These are phyloP conservation scores for Leccinum variicolor DNA, from an alignment of 768 basidiomycete genomes.

Conservation along the genomic window DNA sequence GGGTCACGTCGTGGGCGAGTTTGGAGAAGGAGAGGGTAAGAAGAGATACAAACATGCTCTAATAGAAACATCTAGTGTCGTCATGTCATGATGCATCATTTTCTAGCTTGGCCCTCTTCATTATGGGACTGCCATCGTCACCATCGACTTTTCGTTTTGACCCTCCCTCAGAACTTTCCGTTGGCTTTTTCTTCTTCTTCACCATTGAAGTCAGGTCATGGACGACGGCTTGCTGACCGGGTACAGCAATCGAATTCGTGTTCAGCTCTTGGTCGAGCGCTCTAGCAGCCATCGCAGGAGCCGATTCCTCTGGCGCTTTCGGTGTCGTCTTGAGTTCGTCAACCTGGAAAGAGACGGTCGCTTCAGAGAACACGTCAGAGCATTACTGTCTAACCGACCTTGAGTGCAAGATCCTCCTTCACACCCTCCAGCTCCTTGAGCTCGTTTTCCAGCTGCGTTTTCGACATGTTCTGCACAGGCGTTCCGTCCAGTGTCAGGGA, in stretches of 20 bases:
- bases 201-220: constrained; percentile 86
- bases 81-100: constrained; percentile 16
- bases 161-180: constrained; percentile 32
- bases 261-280: constrained; percentile 74
- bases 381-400: constrained; percentile 43
- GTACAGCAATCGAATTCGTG: constrained; percentile 32
- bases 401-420: constrained; percentile 78
- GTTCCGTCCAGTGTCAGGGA: constrained; percentile 41
- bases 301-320: constrained; percentile 53
- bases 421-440: constrained; percentile 75
- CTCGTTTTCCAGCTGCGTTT: constrained; percentile 71
- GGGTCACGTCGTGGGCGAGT: constrained; percentile 88
- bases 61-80: constrained; percentile 16
- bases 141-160: constrained; percentile 73
- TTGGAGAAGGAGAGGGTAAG: constrained; percentile 66
- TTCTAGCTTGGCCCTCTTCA: constrained; percentile 68
- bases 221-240: constrained; percentile 43
- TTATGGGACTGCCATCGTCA: constrained; percentile 41
- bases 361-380: neutral
- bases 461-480: constrained; percentile 61
- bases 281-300: constrained; percentile 67
- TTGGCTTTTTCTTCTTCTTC: constrained; percentile 72
- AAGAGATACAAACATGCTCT: constrained; percentile 68
- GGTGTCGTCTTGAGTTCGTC: constrained; percentile 88
- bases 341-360: constrained; percentile 49